Percentiles rank a stretch among this genome's conserved stretches.
These are phyloP conservation scores for Volvox reticuliferus DNA, from an alignment of 139 green algal species.

Conservation along the genomic window DNA sequence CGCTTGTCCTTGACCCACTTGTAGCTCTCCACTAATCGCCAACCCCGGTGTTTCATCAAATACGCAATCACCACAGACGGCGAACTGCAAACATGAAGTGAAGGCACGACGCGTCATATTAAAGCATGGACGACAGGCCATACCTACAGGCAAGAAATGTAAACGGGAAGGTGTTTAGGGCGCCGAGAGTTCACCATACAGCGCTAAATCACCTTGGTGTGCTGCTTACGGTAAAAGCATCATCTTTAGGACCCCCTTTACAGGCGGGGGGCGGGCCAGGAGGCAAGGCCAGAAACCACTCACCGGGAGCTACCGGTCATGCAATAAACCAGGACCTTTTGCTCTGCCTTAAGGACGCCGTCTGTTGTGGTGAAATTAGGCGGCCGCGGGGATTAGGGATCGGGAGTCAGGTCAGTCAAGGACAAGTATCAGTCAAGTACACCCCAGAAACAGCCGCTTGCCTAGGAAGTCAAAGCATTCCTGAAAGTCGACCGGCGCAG, in stretches of 20 bases:
- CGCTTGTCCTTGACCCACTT: constrained; percentile 86
- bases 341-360: constrained; percentile 48
- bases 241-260: too few relatives aligned
- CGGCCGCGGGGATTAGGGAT: neutral
- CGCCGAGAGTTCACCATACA: too few relatives aligned
- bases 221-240: too few relatives aligned
- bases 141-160: too few relatives aligned
- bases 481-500: constrained; percentile 71
- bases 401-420: neutral
- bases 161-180: too few relatives aligned
- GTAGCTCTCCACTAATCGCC: constrained; percentile 84
- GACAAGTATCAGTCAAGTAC: neutral
- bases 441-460: constrained; percentile 27
- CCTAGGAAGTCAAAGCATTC: constrained; percentile 86
- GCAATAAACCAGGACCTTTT: constrained; percentile 83
- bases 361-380: constrained; percentile 13
- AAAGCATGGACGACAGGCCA: too few relatives aligned
- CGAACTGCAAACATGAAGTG: constrained; percentile 51
- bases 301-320: constrained; percentile 80
- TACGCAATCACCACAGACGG: constrained; percentile 82
- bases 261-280: too few relatives aligned
- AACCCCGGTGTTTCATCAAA: constrained; percentile 84
- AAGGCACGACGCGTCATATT: too few relatives aligned
- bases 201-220: too few relatives aligned
- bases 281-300: neutral